Evolutionary conservation across 805 yeast genomes (phyloP).

Genomic region (Sporopachydermia quercuum): DNA sequence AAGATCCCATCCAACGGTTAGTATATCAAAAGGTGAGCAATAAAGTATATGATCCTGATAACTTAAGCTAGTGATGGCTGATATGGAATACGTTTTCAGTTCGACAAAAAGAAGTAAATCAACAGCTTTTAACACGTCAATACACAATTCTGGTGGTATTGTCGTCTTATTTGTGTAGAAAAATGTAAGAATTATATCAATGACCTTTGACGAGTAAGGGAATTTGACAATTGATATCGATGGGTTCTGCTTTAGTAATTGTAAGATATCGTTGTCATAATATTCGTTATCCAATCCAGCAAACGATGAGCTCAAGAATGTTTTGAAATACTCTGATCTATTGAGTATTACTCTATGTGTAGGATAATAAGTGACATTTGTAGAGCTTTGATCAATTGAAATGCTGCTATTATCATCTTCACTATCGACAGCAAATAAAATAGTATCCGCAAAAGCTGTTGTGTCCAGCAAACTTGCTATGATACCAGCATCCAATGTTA

Average conservation of each 20-base stretch:
- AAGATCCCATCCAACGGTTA: constrained; percentile 55
- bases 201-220: constrained; percentile 20
- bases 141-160: constrained; percentile 33
- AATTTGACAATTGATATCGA: constrained; percentile 20
- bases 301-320: constrained; percentile 43
- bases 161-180: constrained; percentile 46
- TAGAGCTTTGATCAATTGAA: constrained; percentile 12
- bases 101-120: constrained; percentile 41
- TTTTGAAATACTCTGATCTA: constrained; percentile 48
- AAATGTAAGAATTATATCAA: constrained; percentile 37
- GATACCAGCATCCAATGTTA: not conserved
- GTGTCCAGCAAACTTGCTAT: constrained; percentile 8
- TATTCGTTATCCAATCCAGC: constrained; percentile 15
- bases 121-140: constrained; percentile 44
- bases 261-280: constrained; percentile 10
- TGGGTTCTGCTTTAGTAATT: constrained; percentile 8
- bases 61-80: constrained; percentile 23
- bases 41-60: constrained; percentile 8
- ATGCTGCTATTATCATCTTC: constrained; percentile 18
- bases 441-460: constrained; percentile 14
- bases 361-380: constrained; percentile 31
- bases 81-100: constrained; percentile 49
- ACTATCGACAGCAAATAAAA: constrained; percentile 21
- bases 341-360: constrained; percentile 45
- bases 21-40: constrained; percentile 36